Percentiles rank a stretch among this genome's conserved stretches.
phyloP scores from a whole-genome alignment of 164 flowering plant genomes.

The Magnolia sinica region DNA sequence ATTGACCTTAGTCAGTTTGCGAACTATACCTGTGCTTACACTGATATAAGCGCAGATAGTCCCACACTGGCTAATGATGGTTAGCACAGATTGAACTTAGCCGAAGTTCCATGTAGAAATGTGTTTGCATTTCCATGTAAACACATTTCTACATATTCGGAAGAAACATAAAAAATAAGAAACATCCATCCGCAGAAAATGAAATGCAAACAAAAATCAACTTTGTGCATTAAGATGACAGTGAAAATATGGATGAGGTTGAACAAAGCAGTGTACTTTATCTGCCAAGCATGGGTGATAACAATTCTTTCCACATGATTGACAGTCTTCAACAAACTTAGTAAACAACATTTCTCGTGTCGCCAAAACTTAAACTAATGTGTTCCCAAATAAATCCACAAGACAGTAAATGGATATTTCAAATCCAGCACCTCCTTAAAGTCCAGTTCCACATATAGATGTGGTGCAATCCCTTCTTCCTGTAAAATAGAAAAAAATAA shows the following conservation, averaged over 20 bases:
- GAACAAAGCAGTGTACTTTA: neutral
- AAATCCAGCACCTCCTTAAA: constrained; percentile 72
- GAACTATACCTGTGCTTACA: too few species aligned
- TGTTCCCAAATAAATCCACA: constrained; percentile 13
- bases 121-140: too few species aligned
- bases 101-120: too few species aligned
- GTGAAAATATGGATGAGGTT: neutral
- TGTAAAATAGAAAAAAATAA: constrained; percentile 14
- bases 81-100: too few species aligned
- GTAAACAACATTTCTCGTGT: constrained; percentile 2
- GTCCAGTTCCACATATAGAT: constrained; percentile 87
- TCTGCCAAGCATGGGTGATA: neutral
- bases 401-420: constrained; percentile 11
- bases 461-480: constrained; percentile 86
- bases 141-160: too few species aligned
- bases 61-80: too few species aligned
- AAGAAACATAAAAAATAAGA: neutral
- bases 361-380: constrained; percentile 8
- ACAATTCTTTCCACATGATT: constrained; percentile 1
- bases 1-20: too few species aligned
- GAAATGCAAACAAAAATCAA: neutral
- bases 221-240: neutral
- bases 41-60: too few species aligned
- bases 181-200: neutral
- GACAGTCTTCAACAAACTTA: constrained; percentile 9